Conservation (phyloP, 2,329 filamentous ascomycete species). For the Fusarium sterilihyphosum region DNA sequence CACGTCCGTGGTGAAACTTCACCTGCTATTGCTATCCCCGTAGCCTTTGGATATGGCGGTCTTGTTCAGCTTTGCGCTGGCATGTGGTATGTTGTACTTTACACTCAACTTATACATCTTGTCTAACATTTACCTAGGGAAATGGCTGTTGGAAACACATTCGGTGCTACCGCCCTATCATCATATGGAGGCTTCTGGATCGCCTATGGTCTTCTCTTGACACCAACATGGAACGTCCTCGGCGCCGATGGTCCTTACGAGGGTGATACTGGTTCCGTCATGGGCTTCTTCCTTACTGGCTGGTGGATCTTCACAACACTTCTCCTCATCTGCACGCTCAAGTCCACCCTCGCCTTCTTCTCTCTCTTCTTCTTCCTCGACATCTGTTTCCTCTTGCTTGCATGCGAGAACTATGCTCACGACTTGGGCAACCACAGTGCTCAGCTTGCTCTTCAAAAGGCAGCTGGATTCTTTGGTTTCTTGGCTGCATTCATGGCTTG, state of each 20-base stretch:
- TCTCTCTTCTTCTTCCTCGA: constrained; percentile 81
- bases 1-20: constrained; percentile 65
- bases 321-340: constrained; percentile 77
- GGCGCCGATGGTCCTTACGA: constrained; percentile 57
- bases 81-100: constrained; percentile 77
- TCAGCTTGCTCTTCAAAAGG: constrained; percentile 66
- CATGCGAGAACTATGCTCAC: constrained; percentile 67
- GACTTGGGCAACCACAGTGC: constrained; percentile 61
- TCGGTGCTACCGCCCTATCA: constrained; percentile 82
- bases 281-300: constrained; percentile 79
- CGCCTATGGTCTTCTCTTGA: constrained; percentile 76
- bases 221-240: constrained; percentile 71
- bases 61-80: constrained; percentile 79
- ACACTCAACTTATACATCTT: not conserved
- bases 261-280: constrained; percentile 61
- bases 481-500: constrained; percentile 83
- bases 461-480: constrained; percentile 83
- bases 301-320: constrained; percentile 90
- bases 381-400: constrained; percentile 78
- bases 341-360: constrained; percentile 83
- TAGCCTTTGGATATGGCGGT: constrained; percentile 80
- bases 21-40: constrained; percentile 74
- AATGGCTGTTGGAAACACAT: constrained; percentile 88
- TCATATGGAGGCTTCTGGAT: constrained; percentile 91
- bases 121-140: constrained; percentile 65